Percentiles rank a stretch among this genome's conserved stretches.
Conservation (phyloP, 2,329 filamentous ascomycete species). For the Aspergillus aculeatus region DNA sequence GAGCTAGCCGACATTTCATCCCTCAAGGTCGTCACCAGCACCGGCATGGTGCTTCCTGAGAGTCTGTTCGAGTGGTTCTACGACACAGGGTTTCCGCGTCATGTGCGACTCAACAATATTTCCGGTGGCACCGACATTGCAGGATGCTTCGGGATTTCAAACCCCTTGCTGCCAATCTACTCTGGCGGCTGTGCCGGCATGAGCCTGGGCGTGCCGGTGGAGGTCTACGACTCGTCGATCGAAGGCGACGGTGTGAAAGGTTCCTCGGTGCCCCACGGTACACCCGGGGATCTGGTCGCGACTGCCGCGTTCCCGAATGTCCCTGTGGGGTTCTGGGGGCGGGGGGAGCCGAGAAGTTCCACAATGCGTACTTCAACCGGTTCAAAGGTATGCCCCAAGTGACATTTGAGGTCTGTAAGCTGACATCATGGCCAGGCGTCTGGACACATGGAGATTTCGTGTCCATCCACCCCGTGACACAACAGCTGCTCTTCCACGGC, state of each 20-base stretch:
- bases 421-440: constrained; percentile 21
- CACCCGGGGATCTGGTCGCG: constrained; percentile 72
- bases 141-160: constrained; percentile 49
- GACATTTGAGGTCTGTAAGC: background rate
- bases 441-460: constrained; percentile 79
- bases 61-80: constrained; percentile 79
- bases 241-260: constrained; percentile 51
- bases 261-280: constrained; percentile 58
- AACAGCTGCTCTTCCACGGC: constrained; percentile 46
- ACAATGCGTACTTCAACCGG: constrained; percentile 56
- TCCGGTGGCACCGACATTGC: constrained; percentile 75
- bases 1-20: constrained; percentile 62
- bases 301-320: constrained; percentile 72
- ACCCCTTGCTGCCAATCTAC: constrained; percentile 67
- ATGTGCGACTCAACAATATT: constrained; percentile 69
- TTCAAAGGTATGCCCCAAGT: constrained; percentile 45
- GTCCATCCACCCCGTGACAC: constrained; percentile 65
- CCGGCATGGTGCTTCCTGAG: constrained; percentile 78
- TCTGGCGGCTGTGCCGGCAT: constrained; percentile 57
- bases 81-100: constrained; percentile 66
- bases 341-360: constrained; percentile 56
- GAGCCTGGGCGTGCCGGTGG: constrained; percentile 54
- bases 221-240: constrained; percentile 59
- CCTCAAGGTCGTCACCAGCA: constrained; percentile 64
- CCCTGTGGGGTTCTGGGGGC: constrained; percentile 64